Evolutionary conservation across 805 yeast genomes (phyloP).

Genomic region (Candida takata): DNA sequence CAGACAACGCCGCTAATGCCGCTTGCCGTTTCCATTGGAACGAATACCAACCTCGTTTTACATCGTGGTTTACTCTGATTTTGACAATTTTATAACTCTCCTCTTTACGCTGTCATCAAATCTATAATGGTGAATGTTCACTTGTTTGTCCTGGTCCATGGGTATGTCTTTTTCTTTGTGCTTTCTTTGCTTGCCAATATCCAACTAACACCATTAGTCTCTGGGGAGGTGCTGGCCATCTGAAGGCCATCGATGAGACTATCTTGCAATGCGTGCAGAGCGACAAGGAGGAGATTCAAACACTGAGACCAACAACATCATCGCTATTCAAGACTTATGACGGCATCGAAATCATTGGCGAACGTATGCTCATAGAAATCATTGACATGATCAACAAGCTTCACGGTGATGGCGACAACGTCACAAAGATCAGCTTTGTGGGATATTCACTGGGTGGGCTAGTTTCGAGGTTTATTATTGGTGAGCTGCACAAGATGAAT

Average conservation of each 20-base stretch:
- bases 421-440: conserved; percentile 58
- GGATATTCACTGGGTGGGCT: conserved; percentile 92
- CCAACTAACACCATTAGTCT: conserved; percentile 25
- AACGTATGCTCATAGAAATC: conserved; percentile 63
- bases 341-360: conserved; percentile 70
- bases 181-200: background rate
- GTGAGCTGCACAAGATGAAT: conserved; percentile 50
- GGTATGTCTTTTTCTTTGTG: conserved; percentile 35
- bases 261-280: conserved; percentile 31
- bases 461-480: conserved; percentile 74
- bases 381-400: conserved; percentile 34
- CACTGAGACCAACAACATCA: conserved; percentile 50
- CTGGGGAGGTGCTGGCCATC: conserved; percentile 62
- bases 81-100: no score
- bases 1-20: no score
- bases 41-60: no score
- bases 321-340: conserved; percentile 75
- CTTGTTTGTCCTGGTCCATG: conserved; percentile 69
- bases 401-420: conserved; percentile 19
- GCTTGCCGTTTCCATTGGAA: no score
- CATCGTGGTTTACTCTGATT: no score
- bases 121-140: conserved; percentile 31
- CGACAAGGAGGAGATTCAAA: conserved; percentile 36
- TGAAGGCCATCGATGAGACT: conserved; percentile 39
- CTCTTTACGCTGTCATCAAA: no score